Evolutionary conservation across 306 rosid genomes (phyloP).

Genomic region (Bauhinia variegata): DNA sequence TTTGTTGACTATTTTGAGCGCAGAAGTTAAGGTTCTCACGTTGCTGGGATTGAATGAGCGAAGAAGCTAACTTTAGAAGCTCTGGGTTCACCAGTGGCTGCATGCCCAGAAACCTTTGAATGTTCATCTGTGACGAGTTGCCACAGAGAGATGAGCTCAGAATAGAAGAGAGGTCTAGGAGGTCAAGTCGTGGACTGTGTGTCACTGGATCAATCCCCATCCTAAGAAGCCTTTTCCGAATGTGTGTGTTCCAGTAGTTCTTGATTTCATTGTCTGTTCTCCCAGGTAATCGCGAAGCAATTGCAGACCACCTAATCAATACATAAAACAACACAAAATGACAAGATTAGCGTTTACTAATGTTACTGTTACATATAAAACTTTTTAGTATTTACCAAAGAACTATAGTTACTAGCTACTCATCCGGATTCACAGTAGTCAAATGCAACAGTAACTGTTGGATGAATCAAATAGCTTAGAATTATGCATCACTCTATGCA

Average conservation of each 20-base stretch:
- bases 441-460: too few species aligned
- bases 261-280: constrained; percentile 95
- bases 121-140: constrained; percentile 59
- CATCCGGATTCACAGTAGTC: too few species aligned
- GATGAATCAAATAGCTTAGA: too few species aligned
- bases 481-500: too few species aligned
- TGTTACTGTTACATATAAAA: too few species aligned
- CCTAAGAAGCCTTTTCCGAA: constrained; percentile 79
- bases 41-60: constrained; percentile 60
- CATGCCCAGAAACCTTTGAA: constrained; percentile 51
- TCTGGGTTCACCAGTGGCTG: constrained; percentile 62
- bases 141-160: constrained; percentile 55
- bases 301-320: constrained; percentile 79
- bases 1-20: constrained; percentile 38
- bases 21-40: constrained; percentile 31
- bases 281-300: constrained; percentile 89
- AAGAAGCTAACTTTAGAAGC: constrained; percentile 72
- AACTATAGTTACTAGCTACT: too few species aligned
- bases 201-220: constrained; percentile 99
- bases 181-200: constrained; percentile 80
- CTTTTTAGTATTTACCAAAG: too few species aligned
- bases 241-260: constrained; percentile 97
- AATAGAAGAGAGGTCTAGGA: constrained; percentile 72
- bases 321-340: background rate
- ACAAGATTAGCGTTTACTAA: background rate